phyloP scores from a whole-genome alignment of 306 rosid genomes.

The Acmispon strigosus region DNA sequence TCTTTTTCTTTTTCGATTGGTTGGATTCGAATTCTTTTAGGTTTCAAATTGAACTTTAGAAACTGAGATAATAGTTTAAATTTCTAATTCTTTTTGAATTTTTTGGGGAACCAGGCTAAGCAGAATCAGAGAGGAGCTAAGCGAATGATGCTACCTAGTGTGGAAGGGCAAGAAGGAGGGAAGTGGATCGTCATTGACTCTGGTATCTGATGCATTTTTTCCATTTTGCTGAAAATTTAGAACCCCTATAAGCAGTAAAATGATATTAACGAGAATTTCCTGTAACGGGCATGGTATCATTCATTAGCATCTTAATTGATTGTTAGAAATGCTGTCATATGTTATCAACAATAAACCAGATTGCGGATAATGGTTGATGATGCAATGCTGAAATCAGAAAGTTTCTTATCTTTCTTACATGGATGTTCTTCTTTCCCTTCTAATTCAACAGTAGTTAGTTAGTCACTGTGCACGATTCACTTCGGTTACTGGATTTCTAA shows the following conservation, averaged over 20 bases:
- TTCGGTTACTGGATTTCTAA: too few relatives aligned
- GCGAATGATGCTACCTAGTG: constrained; percentile 67
- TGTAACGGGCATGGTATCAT: too few relatives aligned
- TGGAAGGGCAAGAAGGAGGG: constrained; percentile 81
- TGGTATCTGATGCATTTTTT: constrained; percentile 60
- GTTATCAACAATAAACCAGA: too few relatives aligned
- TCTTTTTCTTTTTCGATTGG: not conserved
- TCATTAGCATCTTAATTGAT: too few relatives aligned
- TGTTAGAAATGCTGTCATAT: too few relatives aligned
- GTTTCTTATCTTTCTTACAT: too few relatives aligned
- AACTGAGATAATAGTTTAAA: not conserved
- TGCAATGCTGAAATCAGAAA: too few relatives aligned
- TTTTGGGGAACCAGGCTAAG: constrained; percentile 47
- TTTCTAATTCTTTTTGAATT: not conserved
- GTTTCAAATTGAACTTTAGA: not conserved
- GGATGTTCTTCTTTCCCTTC: too few relatives aligned
- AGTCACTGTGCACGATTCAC: not conserved
- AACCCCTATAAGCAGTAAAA: too few relatives aligned
- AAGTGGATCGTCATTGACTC: constrained; percentile 93
- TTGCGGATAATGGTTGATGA: too few relatives aligned
- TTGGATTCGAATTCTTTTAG: not conserved
- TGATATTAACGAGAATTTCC: too few relatives aligned
- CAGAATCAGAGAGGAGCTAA: constrained; percentile 78
- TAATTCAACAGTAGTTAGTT: not conserved
- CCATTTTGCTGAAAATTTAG: too few relatives aligned